Evolutionary conservation across 148 eudicot genomes (phyloP).

Genomic region (Chenopodium suecicum): DNA sequence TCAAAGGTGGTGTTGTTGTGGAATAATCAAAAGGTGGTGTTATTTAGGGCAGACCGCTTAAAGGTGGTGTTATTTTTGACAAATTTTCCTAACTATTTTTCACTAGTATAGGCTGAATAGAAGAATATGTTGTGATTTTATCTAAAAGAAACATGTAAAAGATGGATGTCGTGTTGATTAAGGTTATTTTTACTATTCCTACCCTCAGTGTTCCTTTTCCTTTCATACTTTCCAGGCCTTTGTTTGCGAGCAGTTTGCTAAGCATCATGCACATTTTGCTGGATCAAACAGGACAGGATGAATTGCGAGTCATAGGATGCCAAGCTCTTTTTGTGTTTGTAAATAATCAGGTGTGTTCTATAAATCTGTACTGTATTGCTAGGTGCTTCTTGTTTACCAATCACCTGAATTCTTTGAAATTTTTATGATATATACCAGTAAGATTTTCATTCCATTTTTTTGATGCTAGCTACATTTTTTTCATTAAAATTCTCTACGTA

Average conservation of each 20-base stretch:
- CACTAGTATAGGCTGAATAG: not conserved
- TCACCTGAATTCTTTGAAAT: not conserved
- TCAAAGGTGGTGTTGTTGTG: too few relatives aligned
- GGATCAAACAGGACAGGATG: conserved; percentile 83
- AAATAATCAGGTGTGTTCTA: conserved; percentile 64
- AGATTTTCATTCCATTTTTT: conserved; percentile 11
- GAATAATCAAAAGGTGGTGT: too few relatives aligned
- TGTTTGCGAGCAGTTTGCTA: conserved; percentile 82
- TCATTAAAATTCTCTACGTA: not conserved
- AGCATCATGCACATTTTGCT: conserved; percentile 79
- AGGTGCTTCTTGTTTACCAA: not conserved
- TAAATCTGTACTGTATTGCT: not conserved
- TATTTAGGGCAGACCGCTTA: too few relatives aligned
- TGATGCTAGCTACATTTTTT: not conserved
- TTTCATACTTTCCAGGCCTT: conserved; percentile 63
- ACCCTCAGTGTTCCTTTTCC: conserved; percentile 1
- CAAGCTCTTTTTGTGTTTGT: conserved; percentile 74
- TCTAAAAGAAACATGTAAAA: too few relatives aligned
- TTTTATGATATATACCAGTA: not conserved
- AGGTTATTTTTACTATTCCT: too few relatives aligned
- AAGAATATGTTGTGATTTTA: not conserved
- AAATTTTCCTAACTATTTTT: not conserved
- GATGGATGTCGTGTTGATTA: too few relatives aligned
- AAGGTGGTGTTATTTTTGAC: too few relatives aligned
- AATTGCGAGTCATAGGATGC: conserved; percentile 72